phyloP scores from a whole-genome alignment of 2,329 filamentous ascomycete species.

The Cladosporium sp. region DNA sequence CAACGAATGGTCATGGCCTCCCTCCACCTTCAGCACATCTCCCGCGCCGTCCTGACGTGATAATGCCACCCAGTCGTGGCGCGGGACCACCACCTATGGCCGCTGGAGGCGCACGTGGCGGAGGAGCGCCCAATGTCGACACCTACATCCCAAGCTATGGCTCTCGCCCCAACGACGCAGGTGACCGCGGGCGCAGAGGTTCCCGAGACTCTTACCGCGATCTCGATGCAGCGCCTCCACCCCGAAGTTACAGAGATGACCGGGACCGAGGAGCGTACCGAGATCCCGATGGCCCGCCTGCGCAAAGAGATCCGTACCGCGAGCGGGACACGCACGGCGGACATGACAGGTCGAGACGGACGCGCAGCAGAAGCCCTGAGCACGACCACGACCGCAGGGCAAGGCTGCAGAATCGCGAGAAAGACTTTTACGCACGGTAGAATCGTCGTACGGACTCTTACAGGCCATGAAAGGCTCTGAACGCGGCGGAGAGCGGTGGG shows the following conservation, averaged over 20 bases:
- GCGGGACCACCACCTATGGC: constrained; percentile 28
- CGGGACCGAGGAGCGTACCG: constrained; percentile 7
- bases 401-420: constrained; percentile 33
- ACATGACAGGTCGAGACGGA: constrained; percentile 15
- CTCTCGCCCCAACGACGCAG: constrained; percentile 14
- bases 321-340: background rate
- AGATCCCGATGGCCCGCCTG: constrained; percentile 11
- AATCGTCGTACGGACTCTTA: too few species aligned
- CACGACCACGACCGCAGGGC: constrained; percentile 22
- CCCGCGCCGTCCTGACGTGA: constrained; percentile 18
- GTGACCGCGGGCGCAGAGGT: constrained; percentile 23
- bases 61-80: constrained; percentile 20
- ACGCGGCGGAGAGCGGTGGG: too few species aligned
- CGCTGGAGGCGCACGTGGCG: constrained; percentile 8
- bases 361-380: constrained; percentile 28
- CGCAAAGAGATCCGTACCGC: background rate
- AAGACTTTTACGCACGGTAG: constrained; percentile 32
- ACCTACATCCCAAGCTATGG: constrained; percentile 44
- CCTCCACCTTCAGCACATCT: constrained; percentile 23
- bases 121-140: constrained; percentile 29
- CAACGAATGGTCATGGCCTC: constrained; percentile 12
- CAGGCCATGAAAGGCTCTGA: too few species aligned
- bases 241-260: constrained; percentile 1
- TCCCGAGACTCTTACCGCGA: constrained; percentile 20
- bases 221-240: constrained; percentile 14